Evolutionary conservation across 2,329 filamentous ascomycete genomes (phyloP), one percentile per base, ranked within the genome.

Genomic region (Neopestalotiopsis rosae): DNA sequence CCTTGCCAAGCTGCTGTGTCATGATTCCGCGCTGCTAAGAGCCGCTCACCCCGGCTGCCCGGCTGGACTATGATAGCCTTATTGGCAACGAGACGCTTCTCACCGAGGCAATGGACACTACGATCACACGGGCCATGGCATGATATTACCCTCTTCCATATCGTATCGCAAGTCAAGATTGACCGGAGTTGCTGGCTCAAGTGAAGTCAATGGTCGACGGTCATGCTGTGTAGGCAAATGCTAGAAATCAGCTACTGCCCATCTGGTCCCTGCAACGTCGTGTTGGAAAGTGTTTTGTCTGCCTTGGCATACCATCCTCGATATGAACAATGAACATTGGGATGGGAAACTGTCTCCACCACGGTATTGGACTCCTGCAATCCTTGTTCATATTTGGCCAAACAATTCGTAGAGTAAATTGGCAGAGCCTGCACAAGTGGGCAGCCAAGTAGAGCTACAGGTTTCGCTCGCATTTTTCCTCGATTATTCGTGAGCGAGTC

Each of bases 81-180:
- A 32, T 28, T 59, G 57, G 57, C 30, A 10, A 14, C 24, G 57
- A 32, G 20, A 28, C 57, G 5, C 4, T 32, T 59, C 57, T 14
- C 30, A 13, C 30, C 57, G 13, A 20, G 57, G 10, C 45, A 13
- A 32, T 28, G 24, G 57, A 59, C 30, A 32, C 9, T 14, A 24
- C 57, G 17, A 28, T 28, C 57, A 59, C 24, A 28, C 28, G 57
- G 24, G 57, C 24, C 17, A 28, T 59, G n/a, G 57, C 30, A 32
- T 59, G 24, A 59, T 59, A 12, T 59, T 28, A n/a, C 57, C 57
- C 57, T 59, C 57, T 59, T 49, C 57, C 24, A 59, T 10, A 20
- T 30, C 57, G 14, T 59, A n/a, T n/a, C n/a, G n/a, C n/a, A 20
- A 30, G 57, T 32, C 57, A 28, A 59, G 57, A 32, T 20, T 32